Conservation (phyloP, 139 green algal genomes). For the Microglena sp. region DNA sequence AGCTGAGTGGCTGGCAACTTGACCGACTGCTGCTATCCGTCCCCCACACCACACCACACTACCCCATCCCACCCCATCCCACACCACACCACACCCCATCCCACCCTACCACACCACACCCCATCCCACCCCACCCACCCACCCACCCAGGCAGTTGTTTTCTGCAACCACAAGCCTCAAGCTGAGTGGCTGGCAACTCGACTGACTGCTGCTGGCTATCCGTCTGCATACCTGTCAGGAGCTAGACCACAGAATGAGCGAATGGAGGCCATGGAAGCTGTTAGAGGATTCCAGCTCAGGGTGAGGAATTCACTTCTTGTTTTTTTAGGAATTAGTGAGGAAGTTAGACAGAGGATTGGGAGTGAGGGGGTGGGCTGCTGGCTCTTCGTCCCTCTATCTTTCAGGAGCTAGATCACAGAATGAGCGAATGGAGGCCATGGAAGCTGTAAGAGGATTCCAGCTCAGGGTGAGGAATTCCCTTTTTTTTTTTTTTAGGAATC, state of each 20-base stretch:
- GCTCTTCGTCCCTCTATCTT: conserved; percentile 52
- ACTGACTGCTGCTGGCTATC: conserved; percentile 47
- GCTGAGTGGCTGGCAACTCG: conserved; percentile 43
- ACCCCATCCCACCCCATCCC: no score
- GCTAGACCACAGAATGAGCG: conserved; percentile 45
- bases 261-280: conserved; percentile 37
- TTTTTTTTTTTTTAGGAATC: no score
- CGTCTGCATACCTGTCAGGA: conserved; percentile 50
- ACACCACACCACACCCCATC: no score
- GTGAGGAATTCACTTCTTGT: conserved; percentile 5
- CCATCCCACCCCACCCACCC: background rate
- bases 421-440: conserved; percentile 40
- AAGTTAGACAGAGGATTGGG: no score
- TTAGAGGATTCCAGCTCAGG: conserved; percentile 44
- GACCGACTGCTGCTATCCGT: no score
- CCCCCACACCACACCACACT: no score
- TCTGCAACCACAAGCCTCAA: conserved; percentile 55
- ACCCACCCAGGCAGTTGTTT: conserved; percentile 56
- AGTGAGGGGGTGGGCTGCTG: no score
- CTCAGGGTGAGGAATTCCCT: conserved; percentile 1
- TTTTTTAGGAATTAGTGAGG: no score
- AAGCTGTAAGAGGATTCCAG: conserved; percentile 44
- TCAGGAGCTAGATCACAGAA: conserved; percentile 47
- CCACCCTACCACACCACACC: no score
- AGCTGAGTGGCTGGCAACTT: no score